Base-by-base conservation (phyloP, 441 rosid species). In the Erodium moschatum region DNA sequence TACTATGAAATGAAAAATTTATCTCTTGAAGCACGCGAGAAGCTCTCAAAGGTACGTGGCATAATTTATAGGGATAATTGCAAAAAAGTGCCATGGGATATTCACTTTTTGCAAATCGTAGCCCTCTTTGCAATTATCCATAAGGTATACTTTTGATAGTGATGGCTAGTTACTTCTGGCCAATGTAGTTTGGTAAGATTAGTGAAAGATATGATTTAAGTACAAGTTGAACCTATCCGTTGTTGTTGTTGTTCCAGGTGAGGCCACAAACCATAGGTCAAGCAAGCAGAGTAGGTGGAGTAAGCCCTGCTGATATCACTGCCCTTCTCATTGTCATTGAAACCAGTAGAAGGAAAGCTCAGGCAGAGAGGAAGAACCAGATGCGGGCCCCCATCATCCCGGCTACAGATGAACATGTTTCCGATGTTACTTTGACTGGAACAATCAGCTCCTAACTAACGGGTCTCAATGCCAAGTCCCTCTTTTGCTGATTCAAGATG, bases 271-370 rank as follows among this genome's bases (percentile, higher is more conserved):
- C 95, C 19, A 77, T 92, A 6, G 97, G 96, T 60, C 97, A 92
- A 75, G 97, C 97, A 48, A 87, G 91, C 79, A 84, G 97, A 83
- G 95, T 93, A 4, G 98, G 96, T 0, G 98, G 98, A 75, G 97
- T 93, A 12, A 93, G 88, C 80, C 98, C 98, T 13, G 98, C 98
- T 6, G 98, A 90, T 71, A 79, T 93, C 15, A 90, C 96, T 40
- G 98, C 96, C 21, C 86, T 93, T 68, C 88, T 92, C 48, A 87
- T 92, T 65, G 78, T 83, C 78, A 92, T 92, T 16, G 98, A 92
- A 82, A 65, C 90, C 18, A 86, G 81, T 74, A 67, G 89, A 72
- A 85, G 98, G 80, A 83, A 72, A 76, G 84, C 79, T 71, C 81
- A 83, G 69, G 88, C 81, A 11, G 77, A 72, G 77, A 89, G 71